Evolutionary conservation across 2,329 filamentous ascomycete species (phyloP), one percentile per base, ranked within the genome.

Genomic region (Penicillium sp.): DNA sequence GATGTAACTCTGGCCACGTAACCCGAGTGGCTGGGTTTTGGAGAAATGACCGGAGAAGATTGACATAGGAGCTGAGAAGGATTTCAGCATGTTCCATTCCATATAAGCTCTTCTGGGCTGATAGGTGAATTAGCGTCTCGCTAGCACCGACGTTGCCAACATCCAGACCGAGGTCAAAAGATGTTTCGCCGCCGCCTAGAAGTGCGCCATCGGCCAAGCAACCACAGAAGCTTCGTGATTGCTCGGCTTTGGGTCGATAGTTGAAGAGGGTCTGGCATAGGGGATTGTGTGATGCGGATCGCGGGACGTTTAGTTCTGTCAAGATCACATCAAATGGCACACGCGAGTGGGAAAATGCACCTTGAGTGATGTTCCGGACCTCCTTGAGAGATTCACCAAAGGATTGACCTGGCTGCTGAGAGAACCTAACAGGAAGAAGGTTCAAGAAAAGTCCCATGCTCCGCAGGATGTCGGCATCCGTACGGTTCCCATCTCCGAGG

Each of bases 291-390:
- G 69, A 58, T 0, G 74, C 55, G 0, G 79, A 78, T 1, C 81
- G 69, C 0, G 72, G 61, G 0, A 80, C 71, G 3, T 72, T 66
- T 1, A 85, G 68, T 27, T 80, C 69, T 0, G 77, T 64, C 0
- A 85, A 68, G 0, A 86, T 60, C 0, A 79, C 69, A 43, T 84
- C 78, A 52, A 84, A 82, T 0, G 83, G 83, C 4, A 84, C 53
- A 0, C 59, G 40, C 0, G 81, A 81, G 62, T 82, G 68, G 0
- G 57, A 61, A 0, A 84, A 67, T 0, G 78, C 81, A 0, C 47
- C 54, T 23, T 78, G 72, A 21, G 67, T 60, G 55, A 67, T 65
- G 0, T 65, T 51, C 0, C 70, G 61, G 1, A 62, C 56, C 21
- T 67, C 57, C 27, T 64, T 61, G 4, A 80, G 57, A 2, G 63